These are phyloP conservation scores for Diutina ranongensis DNA, from an alignment of 1,139 yeast species.

Conservation along the genomic window DNA sequence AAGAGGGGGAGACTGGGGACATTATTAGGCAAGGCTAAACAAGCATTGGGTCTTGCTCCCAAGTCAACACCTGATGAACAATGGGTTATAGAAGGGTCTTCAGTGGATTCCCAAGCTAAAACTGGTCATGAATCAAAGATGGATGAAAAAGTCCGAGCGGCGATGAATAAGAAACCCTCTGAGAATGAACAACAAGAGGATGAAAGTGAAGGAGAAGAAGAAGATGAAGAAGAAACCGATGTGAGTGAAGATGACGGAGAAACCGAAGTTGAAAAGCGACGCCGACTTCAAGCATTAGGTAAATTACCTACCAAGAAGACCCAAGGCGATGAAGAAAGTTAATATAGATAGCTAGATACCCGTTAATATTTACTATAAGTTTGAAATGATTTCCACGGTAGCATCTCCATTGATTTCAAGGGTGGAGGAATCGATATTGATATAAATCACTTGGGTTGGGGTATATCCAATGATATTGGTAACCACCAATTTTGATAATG, in stretches of 20 bases:
- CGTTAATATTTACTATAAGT: background rate
- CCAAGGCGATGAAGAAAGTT: constrained; percentile 38
- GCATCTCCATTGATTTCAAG: too few species aligned
- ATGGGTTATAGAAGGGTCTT: background rate
- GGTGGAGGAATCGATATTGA: too few species aligned
- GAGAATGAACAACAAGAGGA: constrained; percentile 8
- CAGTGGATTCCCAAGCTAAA: background rate
- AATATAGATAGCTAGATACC: background rate
- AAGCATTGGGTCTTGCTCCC: background rate
- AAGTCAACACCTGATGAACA: constrained; percentile 9
- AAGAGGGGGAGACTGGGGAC: constrained; percentile 21
- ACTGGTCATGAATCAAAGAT: background rate
- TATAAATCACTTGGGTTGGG: too few species aligned
- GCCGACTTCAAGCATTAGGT: constrained; percentile 80
- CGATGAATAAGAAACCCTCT: background rate
- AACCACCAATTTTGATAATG: too few species aligned
- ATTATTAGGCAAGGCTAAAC: constrained; percentile 27
- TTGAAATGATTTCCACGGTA: too few species aligned
- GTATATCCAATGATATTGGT: too few species aligned
- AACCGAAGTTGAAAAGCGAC: constrained; percentile 58
- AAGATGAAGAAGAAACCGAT: constrained; percentile 9
- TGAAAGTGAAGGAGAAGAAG: constrained; percentile 13
- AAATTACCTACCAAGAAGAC: constrained; percentile 29
- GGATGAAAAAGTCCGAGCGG: background rate
- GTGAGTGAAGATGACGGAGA: constrained; percentile 21